Evolutionary conservation across 352 stramenopile species (phyloP).

Genomic region (Globisporangium rhizosaccharum): DNA sequence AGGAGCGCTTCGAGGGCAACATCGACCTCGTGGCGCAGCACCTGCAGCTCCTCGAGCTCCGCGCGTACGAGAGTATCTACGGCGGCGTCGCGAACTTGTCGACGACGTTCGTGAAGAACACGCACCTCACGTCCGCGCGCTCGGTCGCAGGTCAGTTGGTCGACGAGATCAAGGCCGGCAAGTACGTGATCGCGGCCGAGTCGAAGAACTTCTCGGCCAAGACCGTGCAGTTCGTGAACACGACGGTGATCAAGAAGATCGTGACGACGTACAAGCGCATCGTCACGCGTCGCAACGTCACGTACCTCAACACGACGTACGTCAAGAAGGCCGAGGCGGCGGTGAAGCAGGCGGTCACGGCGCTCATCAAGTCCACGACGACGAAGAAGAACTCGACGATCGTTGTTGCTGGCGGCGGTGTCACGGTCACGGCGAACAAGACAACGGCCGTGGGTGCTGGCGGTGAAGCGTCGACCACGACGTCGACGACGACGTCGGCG

Average conservation of each 20-base stretch:
- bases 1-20: slow-evolving; percentile 53
- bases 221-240: slow-evolving; percentile 34
- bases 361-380: slow-evolving; percentile 6
- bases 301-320: slow-evolving; percentile 26
- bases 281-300: slow-evolving; percentile 12
- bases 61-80: slow-evolving; percentile 53
- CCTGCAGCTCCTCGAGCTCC: slow-evolving; percentile 56
- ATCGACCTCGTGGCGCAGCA: slow-evolving; percentile 53
- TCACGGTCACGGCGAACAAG: slow-evolving; percentile 16
- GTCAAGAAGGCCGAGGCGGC: slow-evolving; percentile 18
- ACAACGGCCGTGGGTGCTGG: slow-evolving; percentile 3
- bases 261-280: slow-evolving; percentile 25
- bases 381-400: slow-evolving; percentile 11
- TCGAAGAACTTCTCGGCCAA: slow-evolving; percentile 36
- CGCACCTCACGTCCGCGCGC: slow-evolving; percentile 42
- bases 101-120: slow-evolving; percentile 42
- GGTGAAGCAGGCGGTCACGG: slow-evolving; percentile 10
- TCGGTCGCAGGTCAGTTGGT: slow-evolving; percentile 44
- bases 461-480: slow-evolving; percentile 10
- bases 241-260: slow-evolving; percentile 24
- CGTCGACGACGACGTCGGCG: slow-evolving; percentile 10
- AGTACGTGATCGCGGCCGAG: slow-evolving; percentile 36
- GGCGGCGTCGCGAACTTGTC: slow-evolving; percentile 36
- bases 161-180: slow-evolving; percentile 39
- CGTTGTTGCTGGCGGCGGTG: slow-evolving; percentile 2